Conservation (phyloP, 768 basidiomycete genomes). For the Lactifluus hygrophoroides region DNA sequence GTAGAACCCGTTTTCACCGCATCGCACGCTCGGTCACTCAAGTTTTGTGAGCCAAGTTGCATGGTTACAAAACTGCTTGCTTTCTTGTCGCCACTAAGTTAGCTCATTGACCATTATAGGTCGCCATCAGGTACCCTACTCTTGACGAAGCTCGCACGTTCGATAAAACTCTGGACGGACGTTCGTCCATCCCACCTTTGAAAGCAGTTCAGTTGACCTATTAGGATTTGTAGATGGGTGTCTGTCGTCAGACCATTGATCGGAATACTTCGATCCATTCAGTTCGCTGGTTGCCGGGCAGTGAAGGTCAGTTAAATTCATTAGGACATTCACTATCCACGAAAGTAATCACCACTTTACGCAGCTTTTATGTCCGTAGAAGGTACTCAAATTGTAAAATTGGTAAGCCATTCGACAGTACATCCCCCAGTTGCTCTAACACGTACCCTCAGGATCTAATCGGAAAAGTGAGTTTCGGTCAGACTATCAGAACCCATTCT, state of each 20-base stretch:
- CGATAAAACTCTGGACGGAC: conserved; percentile 66
- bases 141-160: conserved; percentile 54
- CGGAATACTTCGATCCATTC: conserved; percentile 48
- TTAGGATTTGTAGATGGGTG: conserved; percentile 42
- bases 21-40: conserved; percentile 57
- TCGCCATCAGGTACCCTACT: conserved; percentile 54
- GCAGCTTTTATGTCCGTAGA: conserved; percentile 67
- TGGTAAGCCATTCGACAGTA: conserved; percentile 35
- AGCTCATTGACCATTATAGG: conserved; percentile 29
- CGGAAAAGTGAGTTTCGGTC: conserved; percentile 33
- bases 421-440: background rate
- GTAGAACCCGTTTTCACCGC: conserved; percentile 48
- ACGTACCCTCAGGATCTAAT: conserved; percentile 41
- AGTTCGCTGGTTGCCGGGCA: conserved; percentile 58
- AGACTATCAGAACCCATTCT: background rate
- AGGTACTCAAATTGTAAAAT: conserved; percentile 47
- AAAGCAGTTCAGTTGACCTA: background rate
- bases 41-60: conserved; percentile 73
- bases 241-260: conserved; percentile 57
- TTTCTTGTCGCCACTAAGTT: background rate
- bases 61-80: conserved; percentile 35
- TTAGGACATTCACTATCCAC: background rate
- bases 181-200: conserved; percentile 29
- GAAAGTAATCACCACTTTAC: background rate
- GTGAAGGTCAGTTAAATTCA: conserved; percentile 37